Conservation (phyloP, 306 rosid genomes). For the Rubus parviflorus region DNA sequence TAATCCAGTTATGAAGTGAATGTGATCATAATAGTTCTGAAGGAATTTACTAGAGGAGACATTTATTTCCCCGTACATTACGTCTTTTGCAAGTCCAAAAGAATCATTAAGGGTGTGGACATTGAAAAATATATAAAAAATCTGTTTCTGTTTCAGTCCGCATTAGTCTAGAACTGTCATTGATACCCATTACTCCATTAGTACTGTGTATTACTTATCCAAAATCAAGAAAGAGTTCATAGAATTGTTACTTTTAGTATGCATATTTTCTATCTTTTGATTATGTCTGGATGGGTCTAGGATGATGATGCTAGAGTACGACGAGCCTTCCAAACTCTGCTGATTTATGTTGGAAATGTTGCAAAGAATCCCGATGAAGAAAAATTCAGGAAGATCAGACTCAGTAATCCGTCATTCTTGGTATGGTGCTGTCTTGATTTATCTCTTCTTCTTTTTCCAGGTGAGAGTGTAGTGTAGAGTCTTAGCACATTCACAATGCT, state of each 20-base stretch:
- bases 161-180: background rate
- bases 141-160: background rate
- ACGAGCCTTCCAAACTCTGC: constrained; percentile 76
- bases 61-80: background rate
- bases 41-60: background rate
- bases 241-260: background rate
- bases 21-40: background rate
- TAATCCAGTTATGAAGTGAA: background rate
- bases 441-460: background rate
- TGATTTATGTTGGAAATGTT: constrained; percentile 72
- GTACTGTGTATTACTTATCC: background rate
- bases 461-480: background rate
- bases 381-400: constrained; percentile 78
- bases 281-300: constrained; percentile 41
- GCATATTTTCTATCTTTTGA: background rate
- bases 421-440: constrained; percentile 34
- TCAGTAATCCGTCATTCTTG: constrained; percentile 67
- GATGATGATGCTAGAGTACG: constrained; percentile 67
- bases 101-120: too few relatives aligned
- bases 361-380: constrained; percentile 79
- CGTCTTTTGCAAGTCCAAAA: background rate
- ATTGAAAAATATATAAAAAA: background rate
- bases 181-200: background rate
- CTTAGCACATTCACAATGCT: background rate
- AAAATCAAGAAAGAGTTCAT: background rate